Evolutionary conservation across 768 basidiomycete genomes (phyloP), one percentile per base, ranked within the genome.

Genomic region (Myochromella boudieri): DNA sequence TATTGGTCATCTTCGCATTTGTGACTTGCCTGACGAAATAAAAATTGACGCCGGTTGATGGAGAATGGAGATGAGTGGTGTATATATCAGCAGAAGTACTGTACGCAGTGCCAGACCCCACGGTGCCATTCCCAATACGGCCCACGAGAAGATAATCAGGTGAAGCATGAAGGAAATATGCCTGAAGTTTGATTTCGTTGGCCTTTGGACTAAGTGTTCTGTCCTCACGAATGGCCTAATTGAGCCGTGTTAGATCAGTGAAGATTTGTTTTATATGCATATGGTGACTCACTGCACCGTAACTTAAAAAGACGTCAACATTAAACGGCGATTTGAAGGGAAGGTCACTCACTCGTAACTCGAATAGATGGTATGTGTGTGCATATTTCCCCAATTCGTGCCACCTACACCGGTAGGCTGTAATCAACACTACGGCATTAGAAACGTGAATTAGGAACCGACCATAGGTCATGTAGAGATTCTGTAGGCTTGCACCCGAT

Each of bases 101-200:
- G 39, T 67, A 64, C 8, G 66, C 58, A 2, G 68, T 69, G 8
- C 67, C 64, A 12, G 50, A 53, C 10, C 74, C 75, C 11, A 68
- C 66, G 34, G 68, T 72, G 15, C 75, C 77, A 48, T 81, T 73
- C 1, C 82, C 82, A 14, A 84, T 69, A 58, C 78, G 69, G 42
- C 83, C 76, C 2, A 85, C 87, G 59, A 83, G 77, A 51, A 77
- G 71, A 58, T 87, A 83, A 44, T 81, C 79, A 0, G 78, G 77
- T 3, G 82, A 80, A 26, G 80, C 80, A 31, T 85, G 78, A 10
- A 87, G 66, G 68, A 87, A 87, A 22, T 83, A 70, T 5, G 71
- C 75, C 53, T 87, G 75, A 20, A 77, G 72, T 58, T 86, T 87
- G 28, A 87, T 68, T 47, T 87, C 85, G 33, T 74, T 66, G 53